These are phyloP conservation scores for Lodderomyces jiufengensis DNA, from an alignment of 1,139 yeast genomes.

Conservation along the genomic window DNA sequence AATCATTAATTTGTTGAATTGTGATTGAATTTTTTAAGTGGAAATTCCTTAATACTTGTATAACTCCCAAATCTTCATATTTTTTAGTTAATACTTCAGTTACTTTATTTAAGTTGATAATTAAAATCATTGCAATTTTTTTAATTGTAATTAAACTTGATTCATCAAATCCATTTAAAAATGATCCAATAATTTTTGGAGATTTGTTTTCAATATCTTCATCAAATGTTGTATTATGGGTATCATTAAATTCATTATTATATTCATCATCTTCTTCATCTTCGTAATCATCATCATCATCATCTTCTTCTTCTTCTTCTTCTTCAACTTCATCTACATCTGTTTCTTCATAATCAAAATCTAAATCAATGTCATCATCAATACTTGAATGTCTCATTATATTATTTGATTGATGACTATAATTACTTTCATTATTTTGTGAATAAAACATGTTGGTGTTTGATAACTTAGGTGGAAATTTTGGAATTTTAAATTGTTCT, in stretches of 20 bases:
- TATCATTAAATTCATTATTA: constrained; percentile 13
- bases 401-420: constrained; percentile 8
- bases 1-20: constrained; percentile 26
- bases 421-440: constrained; percentile 12
- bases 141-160: constrained; percentile 41
- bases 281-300: constrained; percentile 7
- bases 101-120: constrained; percentile 43
- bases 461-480: neutral
- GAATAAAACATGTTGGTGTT: constrained; percentile 9
- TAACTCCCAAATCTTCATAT: constrained; percentile 44
- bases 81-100: constrained; percentile 57
- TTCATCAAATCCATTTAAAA: constrained; percentile 48
- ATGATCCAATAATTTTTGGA: constrained; percentile 47
- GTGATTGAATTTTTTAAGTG: constrained; percentile 23
- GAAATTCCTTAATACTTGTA: constrained; percentile 37
- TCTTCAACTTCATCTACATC: constrained; percentile 9
- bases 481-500: constrained; percentile 2
- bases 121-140: constrained; percentile 43
- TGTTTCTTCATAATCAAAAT: constrained; percentile 12
- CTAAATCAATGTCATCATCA: constrained; percentile 12
- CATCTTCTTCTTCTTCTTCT: constrained; percentile 11
- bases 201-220: constrained; percentile 29
- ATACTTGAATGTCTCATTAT: constrained; percentile 11
- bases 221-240: constrained; percentile 15
- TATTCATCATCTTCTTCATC: constrained; percentile 3